phyloP scores from a whole-genome alignment of 371 early-diverging fungal genomes.

The Mortierella sp. region DNA sequence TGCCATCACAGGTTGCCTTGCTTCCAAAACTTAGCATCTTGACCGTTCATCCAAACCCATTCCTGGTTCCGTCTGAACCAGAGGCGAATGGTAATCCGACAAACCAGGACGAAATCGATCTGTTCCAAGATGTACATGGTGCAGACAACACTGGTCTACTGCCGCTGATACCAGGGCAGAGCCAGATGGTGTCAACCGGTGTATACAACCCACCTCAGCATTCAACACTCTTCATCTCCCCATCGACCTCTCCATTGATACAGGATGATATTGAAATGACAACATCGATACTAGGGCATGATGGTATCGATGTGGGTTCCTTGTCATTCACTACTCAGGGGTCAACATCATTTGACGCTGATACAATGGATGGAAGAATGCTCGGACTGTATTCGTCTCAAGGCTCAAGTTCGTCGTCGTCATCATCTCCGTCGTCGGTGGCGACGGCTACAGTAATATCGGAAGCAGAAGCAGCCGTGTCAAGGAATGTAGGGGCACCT shows the following conservation, averaged over 20 bases:
- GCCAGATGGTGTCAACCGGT: no score
- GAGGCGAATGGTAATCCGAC: no score
- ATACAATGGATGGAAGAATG: no score
- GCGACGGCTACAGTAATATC: no score
- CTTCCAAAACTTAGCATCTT: slow-evolving; percentile 45
- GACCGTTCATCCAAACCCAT: slow-evolving; percentile 46
- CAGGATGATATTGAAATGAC: slow-evolving; percentile 22
- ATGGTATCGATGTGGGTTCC: neutral
- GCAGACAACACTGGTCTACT: slow-evolving; percentile 1
- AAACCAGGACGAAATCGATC: neutral
- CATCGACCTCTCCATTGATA: neutral
- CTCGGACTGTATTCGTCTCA: no score
- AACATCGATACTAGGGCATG: neutral
- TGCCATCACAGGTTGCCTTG: slow-evolving; percentile 35
- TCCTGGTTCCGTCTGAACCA: slow-evolving; percentile 13
- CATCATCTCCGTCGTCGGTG: no score
- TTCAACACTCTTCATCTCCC: neutral
- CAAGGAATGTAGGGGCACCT: no score
- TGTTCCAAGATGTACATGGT: neutral
- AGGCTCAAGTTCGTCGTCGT: no score
- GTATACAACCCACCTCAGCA: neutral
- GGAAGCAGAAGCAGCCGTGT: no score
- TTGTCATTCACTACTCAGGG: neutral
- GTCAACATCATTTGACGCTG: no score
- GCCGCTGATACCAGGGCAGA: neutral